These are phyloP conservation scores for Halteria grandinella DNA, from an alignment of 73 alveolate genomes.

Conservation along the genomic window DNA sequence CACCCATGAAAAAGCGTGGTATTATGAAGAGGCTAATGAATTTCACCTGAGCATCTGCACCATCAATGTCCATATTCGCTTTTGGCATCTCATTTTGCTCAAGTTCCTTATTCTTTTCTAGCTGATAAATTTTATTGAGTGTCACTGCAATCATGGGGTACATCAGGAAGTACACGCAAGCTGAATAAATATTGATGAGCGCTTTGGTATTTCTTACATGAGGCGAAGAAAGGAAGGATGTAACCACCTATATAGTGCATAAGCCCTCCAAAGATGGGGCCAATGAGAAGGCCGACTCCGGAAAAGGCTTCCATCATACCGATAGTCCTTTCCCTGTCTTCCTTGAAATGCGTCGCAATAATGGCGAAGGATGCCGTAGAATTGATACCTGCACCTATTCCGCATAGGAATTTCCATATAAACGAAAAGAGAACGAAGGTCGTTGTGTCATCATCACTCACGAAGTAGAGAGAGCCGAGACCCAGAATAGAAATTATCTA, in stretches of 20 bases:
- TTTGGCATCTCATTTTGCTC: too few relatives aligned
- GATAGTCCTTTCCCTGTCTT: not conserved
- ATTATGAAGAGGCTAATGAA: not conserved
- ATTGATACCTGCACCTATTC: not conserved
- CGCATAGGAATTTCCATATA: slow-evolving; percentile 5
- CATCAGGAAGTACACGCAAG: not conserved
- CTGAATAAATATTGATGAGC: too few relatives aligned
- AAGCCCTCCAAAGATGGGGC: slow-evolving; percentile 43
- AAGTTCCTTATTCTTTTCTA: not conserved
- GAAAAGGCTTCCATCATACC: slow-evolving; percentile 28
- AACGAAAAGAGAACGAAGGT: slow-evolving; percentile 7
- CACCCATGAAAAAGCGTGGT: slow-evolving; percentile 31
- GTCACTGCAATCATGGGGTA: not conserved
- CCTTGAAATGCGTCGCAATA: not conserved
- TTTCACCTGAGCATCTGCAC: not conserved
- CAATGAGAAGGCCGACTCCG: slow-evolving; percentile 40
- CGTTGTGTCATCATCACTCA: not conserved
- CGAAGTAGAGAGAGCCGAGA: not conserved
- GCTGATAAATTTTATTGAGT: not conserved
- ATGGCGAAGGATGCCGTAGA: slow-evolving; percentile 22
- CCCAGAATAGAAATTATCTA: not conserved
- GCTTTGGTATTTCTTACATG: too few relatives aligned
- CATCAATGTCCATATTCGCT: too few relatives aligned
- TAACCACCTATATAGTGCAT: slow-evolving; percentile 39
- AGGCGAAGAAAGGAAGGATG: slow-evolving; percentile 4